Percentiles rank a stretch among this genome's conserved stretches.
Conservation (phyloP, 164 flowering plant species). For the Kalanchoe fedtschenkoi region DNA sequence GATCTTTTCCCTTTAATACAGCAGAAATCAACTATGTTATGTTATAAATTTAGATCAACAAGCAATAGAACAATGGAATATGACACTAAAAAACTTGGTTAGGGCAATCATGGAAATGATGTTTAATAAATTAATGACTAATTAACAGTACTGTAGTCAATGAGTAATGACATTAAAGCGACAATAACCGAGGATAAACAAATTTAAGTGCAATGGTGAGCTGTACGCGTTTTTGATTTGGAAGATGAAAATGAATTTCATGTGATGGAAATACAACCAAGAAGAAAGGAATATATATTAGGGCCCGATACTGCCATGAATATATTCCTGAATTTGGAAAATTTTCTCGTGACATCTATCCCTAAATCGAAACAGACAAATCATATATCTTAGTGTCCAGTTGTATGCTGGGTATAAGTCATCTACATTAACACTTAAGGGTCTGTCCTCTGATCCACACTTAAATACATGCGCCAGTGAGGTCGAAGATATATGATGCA, state of each 20-base stretch:
- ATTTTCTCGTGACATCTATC: constrained; percentile 4
- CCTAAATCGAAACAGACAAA: background rate
- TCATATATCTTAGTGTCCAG: background rate
- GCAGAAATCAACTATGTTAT: background rate
- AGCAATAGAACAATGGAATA: no score
- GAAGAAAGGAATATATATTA: constrained; percentile 1
- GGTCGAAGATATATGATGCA: no score
- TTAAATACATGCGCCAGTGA: no score
- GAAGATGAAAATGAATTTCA: background rate
- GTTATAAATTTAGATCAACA: no score
- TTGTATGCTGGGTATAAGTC: background rate
- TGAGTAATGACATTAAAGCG: no score
- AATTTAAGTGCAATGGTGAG: constrained; percentile 2
- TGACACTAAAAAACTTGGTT: no score
- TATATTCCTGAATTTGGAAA: constrained; percentile 1
- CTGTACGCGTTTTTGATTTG: background rate
- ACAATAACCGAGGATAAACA: background rate
- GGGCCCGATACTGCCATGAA: constrained; percentile 4
- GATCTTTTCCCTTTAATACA: background rate
- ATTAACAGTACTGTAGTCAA: no score
- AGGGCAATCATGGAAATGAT: no score
- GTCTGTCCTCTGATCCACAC: no score
- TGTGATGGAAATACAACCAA: constrained; percentile 1
- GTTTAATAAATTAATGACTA: background rate
- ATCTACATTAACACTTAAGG: background rate